Evolutionary conservation across 805 yeast species (phyloP), one percentile per base, ranked within the genome.

Genomic region (Komagataella kurtzmanii): DNA sequence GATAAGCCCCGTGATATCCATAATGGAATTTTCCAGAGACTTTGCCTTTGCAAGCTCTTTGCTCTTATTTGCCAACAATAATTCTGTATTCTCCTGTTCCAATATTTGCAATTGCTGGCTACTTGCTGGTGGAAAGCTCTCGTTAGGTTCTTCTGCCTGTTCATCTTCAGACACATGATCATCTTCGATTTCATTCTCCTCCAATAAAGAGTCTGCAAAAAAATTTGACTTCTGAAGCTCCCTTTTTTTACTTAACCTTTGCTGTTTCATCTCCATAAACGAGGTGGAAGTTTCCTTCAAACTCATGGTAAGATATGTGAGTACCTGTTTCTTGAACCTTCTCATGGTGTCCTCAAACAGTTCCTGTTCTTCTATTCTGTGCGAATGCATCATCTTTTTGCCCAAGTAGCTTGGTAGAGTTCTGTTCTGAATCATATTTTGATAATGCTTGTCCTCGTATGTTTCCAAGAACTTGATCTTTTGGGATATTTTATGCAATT

Each of bases 1-100:
- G 60, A 89, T 91, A 55, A 90, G 65, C 51, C 81, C 77, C 1
- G 89, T 76, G 46, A 90, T 83, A 60, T 88, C 96, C 47, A 80
- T 62, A 64, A 84, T 80, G 1, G 87, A 76, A 24, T 69, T 69
- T 58, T 83, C 84, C 43, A 85, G 70, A 54, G 74, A 69, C 54
- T 77, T 79, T 6, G 82, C 84, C 54, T 81, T 79, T 45, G 75
- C 69, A 24, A 83, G 58, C 54, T 84, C 85, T 49, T 75, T 76
- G n/a, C 77, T 67, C 57, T 85, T 85, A 50, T 76, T 62, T 47
- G 74, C 70, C 12, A 83, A 60, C 8, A 75, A 57, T 40, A 77
- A 61, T 53, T 76, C 77, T 52, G 76, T 71, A 61, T 83, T 85
- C 59, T 85, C 93, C 17, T 67, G 64, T 52, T 78, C 75, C 30